phyloP scores from a whole-genome alignment of 345 rosid genomes.

The Angophora floribunda region DNA sequence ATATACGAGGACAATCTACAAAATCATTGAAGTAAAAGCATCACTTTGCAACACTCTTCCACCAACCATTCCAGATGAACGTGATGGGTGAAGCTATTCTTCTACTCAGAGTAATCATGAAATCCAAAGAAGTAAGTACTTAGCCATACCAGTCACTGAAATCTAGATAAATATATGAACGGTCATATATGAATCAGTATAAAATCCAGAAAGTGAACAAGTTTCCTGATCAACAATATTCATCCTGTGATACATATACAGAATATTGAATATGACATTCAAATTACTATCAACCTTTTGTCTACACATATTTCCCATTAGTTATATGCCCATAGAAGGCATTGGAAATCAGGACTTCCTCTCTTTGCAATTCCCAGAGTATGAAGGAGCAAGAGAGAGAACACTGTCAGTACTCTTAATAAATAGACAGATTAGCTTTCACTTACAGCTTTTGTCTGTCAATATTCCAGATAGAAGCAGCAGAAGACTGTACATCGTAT shows the following conservation, averaged over 20 bases:
- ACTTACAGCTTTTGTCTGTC: constrained; percentile 56
- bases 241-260: background rate
- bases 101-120: background rate
- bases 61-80: background rate
- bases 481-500: constrained; percentile 52
- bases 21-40: background rate
- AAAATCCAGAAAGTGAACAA: background rate
- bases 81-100: background rate
- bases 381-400: background rate
- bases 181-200: background rate
- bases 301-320: background rate
- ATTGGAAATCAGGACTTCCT: background rate
- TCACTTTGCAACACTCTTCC: background rate
- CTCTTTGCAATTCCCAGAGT: background rate
- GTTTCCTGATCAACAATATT: background rate
- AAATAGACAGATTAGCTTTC: background rate
- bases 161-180: background rate
- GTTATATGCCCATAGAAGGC: background rate
- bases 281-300: background rate
- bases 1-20: background rate
- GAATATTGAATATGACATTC: background rate
- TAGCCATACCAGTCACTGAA: background rate
- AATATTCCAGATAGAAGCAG: constrained; percentile 74
- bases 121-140: background rate
- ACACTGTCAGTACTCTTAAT: background rate